Conservation (phyloP, 257 asterid species). For the Nicotiana noctiflora region DNA sequence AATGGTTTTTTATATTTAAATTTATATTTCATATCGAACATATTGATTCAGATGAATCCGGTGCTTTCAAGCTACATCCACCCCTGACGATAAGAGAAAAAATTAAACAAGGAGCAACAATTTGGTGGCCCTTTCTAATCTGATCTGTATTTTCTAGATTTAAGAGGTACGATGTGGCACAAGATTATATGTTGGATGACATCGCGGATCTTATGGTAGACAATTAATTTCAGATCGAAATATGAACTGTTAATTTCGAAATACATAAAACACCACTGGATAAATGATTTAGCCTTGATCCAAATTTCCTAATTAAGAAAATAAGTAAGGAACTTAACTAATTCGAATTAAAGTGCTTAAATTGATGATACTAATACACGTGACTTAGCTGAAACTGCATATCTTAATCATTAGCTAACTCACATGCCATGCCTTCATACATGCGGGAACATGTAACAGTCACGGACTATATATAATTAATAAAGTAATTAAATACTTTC, state of each 20-base stretch:
- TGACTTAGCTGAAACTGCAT: neutral
- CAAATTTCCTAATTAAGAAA: neutral
- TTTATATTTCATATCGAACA: too few relatives aligned
- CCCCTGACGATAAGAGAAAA: neutral
- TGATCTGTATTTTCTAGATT: neutral
- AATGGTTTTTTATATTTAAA: too few relatives aligned
- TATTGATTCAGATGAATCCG: too few relatives aligned
- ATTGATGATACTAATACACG: neutral
- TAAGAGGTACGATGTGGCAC: neutral
- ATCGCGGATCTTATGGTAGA: neutral
- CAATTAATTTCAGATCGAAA: neutral
- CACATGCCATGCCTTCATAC: neutral
- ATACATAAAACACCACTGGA: neutral
- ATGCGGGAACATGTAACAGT: neutral
- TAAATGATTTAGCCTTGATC: neutral
- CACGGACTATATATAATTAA: neutral
- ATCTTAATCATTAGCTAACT: neutral
- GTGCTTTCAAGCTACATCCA: too few relatives aligned
- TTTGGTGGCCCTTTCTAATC: neutral
- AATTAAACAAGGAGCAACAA: neutral
- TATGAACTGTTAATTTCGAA: neutral
- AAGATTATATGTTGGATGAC: neutral
- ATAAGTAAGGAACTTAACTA: neutral
- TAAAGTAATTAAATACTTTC: neutral
- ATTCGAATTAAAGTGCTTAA: neutral